Evolutionary conservation across 805 yeast species (phyloP).

Genomic region (Brettanomyces sp.): DNA sequence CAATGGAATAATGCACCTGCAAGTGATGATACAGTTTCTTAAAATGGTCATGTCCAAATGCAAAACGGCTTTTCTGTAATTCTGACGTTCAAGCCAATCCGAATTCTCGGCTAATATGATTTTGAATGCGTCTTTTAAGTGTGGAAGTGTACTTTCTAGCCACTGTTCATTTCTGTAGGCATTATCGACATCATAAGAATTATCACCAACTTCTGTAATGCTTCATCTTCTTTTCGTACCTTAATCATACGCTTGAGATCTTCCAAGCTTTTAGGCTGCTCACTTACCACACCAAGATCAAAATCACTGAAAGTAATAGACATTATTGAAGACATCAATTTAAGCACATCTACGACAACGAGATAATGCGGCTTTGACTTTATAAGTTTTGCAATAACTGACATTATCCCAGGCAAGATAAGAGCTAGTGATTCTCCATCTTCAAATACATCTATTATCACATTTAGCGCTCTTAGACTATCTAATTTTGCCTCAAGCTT

Average conservation of each 20-base stretch:
- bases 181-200: neutral
- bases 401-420: conserved; percentile 44
- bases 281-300: conserved; percentile 20
- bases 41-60: conserved; percentile 24
- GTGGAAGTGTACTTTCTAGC: conserved; percentile 45
- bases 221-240: neutral
- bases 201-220: neutral
- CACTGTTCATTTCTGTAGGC: conserved; percentile 38
- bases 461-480: conserved; percentile 26
- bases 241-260: conserved; percentile 5
- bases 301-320: conserved; percentile 33
- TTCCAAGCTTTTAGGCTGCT: conserved; percentile 1
- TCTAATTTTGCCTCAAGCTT: conserved; percentile 21
- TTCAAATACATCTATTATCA: conserved; percentile 25
- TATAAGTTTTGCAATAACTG: conserved; percentile 32
- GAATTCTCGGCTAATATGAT: conserved; percentile 19
- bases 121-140: conserved; percentile 37
- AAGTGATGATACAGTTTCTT: conserved; percentile 24
- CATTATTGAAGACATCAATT: conserved; percentile 23
- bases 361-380: conserved; percentile 27
- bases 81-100: conserved; percentile 15
- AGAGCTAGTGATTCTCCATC: conserved; percentile 42
- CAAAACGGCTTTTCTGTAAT: conserved; percentile 25
- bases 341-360: conserved; percentile 24
- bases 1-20: conserved; percentile 28